These are phyloP conservation scores for Aspergillus costaricaensis DNA, from an alignment of 2,329 filamentous ascomycete genomes.

Conservation along the genomic window DNA sequence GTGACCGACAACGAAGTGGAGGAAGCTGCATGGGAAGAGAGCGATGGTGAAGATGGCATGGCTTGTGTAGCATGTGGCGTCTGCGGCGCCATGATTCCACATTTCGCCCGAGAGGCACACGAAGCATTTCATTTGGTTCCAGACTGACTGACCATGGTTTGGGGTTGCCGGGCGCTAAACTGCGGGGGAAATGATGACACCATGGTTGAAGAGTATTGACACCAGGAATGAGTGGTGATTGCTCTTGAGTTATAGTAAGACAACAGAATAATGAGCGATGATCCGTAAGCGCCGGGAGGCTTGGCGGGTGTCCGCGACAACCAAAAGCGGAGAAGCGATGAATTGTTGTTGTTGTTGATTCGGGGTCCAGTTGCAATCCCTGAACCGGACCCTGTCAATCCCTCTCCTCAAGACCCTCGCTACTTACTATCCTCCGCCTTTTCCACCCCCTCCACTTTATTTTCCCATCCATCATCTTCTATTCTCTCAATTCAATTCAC, in stretches of 20 bases:
- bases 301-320: not conserved
- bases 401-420: not conserved
- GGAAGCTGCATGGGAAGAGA: constrained; percentile 37
- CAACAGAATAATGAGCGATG: not conserved
- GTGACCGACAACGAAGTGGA: constrained; percentile 8
- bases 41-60: constrained; percentile 33
- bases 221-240: too few species aligned
- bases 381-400: not conserved
- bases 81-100: constrained; percentile 51
- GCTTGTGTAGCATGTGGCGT: constrained; percentile 39
- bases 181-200: too few species aligned
- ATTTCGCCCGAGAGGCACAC: constrained; percentile 55
- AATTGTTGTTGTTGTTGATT: too few species aligned
- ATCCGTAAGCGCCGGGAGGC: not conserved
- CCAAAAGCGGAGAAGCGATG: not conserved
- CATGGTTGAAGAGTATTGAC: too few species aligned
- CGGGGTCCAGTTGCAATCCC: not conserved
- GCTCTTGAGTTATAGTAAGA: too few species aligned
- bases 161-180: too few species aligned
- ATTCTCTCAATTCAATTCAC: not conserved
- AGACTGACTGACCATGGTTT: constrained; percentile 8
- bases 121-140: constrained; percentile 47
- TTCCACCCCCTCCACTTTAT: not conserved
- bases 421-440: not conserved
- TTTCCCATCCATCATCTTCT: not conserved